These are phyloP conservation scores for Aethionema arabicum DNA, from an alignment of 345 rosid genomes.

Conservation along the genomic window DNA sequence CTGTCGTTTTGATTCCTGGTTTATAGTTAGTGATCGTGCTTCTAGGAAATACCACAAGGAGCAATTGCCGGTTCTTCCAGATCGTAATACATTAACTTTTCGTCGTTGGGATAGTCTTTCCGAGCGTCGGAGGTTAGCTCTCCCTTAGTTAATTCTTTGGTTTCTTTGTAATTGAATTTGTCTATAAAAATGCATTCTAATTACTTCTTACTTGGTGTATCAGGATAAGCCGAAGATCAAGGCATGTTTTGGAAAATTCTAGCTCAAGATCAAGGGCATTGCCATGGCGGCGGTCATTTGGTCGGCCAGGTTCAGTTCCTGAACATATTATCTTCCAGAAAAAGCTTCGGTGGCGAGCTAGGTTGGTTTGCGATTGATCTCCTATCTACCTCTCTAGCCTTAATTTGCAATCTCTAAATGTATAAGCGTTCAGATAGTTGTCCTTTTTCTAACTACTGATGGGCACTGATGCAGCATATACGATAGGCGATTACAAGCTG, in stretches of 20 bases:
- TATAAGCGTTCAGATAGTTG: not conserved
- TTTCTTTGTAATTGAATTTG: not conserved
- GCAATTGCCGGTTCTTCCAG: conserved; percentile 37
- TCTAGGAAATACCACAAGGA: conserved; percentile 40
- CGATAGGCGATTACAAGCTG: conserved; percentile 45
- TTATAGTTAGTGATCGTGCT: conserved; percentile 40
- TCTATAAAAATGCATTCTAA: not conserved
- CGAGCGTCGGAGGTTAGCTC: conserved; percentile 43
- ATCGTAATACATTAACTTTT: conserved; percentile 16
- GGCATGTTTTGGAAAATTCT: conserved; percentile 29
- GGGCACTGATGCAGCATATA: conserved; percentile 47
- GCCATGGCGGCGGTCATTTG: conserved; percentile 69
- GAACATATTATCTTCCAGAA: conserved; percentile 44
- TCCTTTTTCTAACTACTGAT: conserved; percentile 1
- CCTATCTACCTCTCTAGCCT: not conserved
- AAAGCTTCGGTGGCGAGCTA: conserved; percentile 74
- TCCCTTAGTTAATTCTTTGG: not conserved
- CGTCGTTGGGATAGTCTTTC: conserved; percentile 4
- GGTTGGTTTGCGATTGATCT: conserved; percentile 39
- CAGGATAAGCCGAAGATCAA: conserved; percentile 43
- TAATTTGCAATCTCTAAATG: not conserved
- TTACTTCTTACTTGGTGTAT: not conserved
- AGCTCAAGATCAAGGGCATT: conserved; percentile 43
- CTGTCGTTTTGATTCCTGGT: conserved; percentile 57
- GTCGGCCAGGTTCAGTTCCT: conserved; percentile 53